Percentiles rank a stretch among this genome's conserved stretches.
These are phyloP conservation scores for Aspergillus thermomutatus DNA, from an alignment of 2,329 filamentous ascomycete species.

Conservation along the genomic window DNA sequence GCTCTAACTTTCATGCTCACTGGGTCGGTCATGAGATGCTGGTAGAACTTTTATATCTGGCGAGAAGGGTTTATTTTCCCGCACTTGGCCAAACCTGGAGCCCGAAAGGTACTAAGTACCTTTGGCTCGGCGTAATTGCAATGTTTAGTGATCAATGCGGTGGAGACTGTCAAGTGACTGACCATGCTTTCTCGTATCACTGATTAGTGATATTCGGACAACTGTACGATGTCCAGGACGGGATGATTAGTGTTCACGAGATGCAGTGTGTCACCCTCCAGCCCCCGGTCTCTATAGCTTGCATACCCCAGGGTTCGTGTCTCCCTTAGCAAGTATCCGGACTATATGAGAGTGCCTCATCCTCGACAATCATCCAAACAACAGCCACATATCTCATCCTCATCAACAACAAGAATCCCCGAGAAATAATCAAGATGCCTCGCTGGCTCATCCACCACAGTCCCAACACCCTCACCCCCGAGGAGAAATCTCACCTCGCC, in stretches of 20 bases:
- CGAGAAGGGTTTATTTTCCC: background rate
- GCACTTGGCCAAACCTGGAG: background rate
- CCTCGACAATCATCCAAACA: background rate
- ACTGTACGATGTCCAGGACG: background rate
- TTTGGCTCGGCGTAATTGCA: background rate
- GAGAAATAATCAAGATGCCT: background rate
- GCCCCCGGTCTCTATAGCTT: too few relatives aligned
- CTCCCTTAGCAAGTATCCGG: background rate
- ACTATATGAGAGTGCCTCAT: background rate
- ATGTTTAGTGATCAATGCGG: background rate
- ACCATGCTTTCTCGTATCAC: background rate
- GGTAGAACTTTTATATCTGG: background rate
- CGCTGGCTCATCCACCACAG: constrained; percentile 1
- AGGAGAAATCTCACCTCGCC: constrained; percentile 5
- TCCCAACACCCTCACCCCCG: constrained; percentile 1
- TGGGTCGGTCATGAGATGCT: background rate
- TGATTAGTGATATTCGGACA: too few relatives aligned
- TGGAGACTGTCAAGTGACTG: background rate
- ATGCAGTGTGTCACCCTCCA: background rate
- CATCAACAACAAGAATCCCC: background rate
- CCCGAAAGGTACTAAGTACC: background rate
- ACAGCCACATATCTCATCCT: background rate
- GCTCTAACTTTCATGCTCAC: background rate
- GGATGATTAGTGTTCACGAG: background rate
- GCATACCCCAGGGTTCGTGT: background rate